A percentile compares a stretch with the other conserved stretches of the same genome.
Evolutionary conservation across 2,329 filamentous ascomycete species (phyloP).

Genomic region (Phyllosticta citriasiana): DNA sequence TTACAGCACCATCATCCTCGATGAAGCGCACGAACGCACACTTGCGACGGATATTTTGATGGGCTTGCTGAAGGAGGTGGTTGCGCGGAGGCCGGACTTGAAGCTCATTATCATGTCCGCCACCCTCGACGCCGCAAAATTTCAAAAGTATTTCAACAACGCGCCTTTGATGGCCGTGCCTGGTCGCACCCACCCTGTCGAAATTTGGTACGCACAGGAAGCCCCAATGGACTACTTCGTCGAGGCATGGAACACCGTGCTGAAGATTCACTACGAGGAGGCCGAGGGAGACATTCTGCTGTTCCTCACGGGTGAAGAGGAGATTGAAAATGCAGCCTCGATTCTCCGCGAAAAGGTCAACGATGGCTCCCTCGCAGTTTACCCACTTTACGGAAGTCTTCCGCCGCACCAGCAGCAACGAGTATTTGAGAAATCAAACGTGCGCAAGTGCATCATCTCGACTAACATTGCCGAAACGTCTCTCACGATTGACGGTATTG

Average conservation of each 20-base stretch:
- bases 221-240: conserved; percentile 96
- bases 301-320: conserved; percentile 95
- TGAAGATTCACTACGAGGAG: conserved; percentile 93
- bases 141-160: conserved; percentile 93
- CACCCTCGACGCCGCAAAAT: conserved; percentile 93
- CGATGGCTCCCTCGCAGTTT: conserved; percentile 79
- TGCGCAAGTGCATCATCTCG: conserved; percentile 87
- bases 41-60: conserved; percentile 95
- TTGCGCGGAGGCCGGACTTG: conserved; percentile 75
- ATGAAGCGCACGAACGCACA: conserved; percentile 95
- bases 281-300: conserved; percentile 85
- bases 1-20: conserved; percentile 96
- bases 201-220: conserved; percentile 97
- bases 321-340: conserved; percentile 93
- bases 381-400: conserved; percentile 87
- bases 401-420: conserved; percentile 88
- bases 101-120: conserved; percentile 96
- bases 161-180: conserved; percentile 89
- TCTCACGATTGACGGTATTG: conserved; percentile 96
- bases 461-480: conserved; percentile 98
- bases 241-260: conserved; percentile 82
- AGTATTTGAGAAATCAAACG: conserved; percentile 89
- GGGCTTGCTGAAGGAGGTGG: conserved; percentile 83
- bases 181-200: conserved; percentile 88
- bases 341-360: conserved; percentile 88